Conservation (phyloP, 1,284 basidiomycete species). For the Sphaerobolus stellatus region DNA sequence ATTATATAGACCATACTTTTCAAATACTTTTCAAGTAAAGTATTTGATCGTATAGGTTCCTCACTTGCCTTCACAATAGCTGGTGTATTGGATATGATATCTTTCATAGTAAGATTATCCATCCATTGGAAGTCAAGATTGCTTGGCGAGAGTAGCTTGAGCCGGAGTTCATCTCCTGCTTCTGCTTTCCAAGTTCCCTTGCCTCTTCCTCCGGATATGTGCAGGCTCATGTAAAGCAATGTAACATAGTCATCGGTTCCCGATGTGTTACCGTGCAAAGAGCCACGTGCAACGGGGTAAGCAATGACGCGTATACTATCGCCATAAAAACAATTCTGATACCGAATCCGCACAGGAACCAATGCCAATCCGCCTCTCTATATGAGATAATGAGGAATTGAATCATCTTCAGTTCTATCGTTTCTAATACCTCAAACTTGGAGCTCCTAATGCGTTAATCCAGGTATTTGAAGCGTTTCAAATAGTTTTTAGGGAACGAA, state of each 20-base stretch:
- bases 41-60: no score
- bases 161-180: neutral
- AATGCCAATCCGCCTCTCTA: conserved; percentile 40
- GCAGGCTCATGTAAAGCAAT: conserved; percentile 18
- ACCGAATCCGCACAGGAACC: conserved; percentile 22
- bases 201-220: conserved; percentile 39
- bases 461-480: conserved; percentile 40
- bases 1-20: conserved; percentile 47
- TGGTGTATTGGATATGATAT: conserved; percentile 35
- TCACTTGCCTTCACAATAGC: conserved; percentile 41
- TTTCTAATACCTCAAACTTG: no score
- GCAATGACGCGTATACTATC: conserved; percentile 39
- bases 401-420: no score
- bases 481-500: no score
- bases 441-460: conserved; percentile 36
- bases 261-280: no score
- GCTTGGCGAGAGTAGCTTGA: neutral
- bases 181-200: conserved; percentile 40
- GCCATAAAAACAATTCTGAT: conserved; percentile 38
- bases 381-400: neutral
- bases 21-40: neutral
- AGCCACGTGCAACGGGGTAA: conserved; percentile 37
- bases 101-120: conserved; percentile 23
- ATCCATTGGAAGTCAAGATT: conserved; percentile 9
- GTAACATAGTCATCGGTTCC: conserved; percentile 28